Evolutionary conservation across 345 rosid species (phyloP).

Genomic region (Rhodamnia rubescens): DNA sequence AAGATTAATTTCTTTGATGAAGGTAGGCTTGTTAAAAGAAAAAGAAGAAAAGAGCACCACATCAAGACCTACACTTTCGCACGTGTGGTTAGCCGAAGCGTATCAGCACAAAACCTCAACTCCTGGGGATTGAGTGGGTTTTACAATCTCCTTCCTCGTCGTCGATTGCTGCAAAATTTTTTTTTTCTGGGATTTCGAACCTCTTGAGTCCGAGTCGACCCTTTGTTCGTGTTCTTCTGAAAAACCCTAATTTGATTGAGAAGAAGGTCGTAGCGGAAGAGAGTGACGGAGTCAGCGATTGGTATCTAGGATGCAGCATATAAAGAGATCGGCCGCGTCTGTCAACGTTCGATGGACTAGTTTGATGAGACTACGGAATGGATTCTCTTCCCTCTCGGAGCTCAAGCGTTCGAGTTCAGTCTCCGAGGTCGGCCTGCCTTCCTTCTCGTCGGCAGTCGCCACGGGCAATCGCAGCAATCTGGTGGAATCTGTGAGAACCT

Average conservation of each 20-base stretch:
- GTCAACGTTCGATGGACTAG: background rate
- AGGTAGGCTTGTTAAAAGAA: too few species aligned
- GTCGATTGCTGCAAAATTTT: background rate
- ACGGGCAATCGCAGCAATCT: background rate
- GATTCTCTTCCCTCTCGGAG: background rate
- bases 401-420: background rate
- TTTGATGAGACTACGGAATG: background rate
- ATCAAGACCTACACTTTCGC: background rate
- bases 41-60: background rate
- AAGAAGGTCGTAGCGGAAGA: background rate
- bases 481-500: background rate
- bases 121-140: background rate
- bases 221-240: background rate
- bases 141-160: background rate
- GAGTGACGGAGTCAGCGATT: background rate
- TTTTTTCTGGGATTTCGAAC: background rate
- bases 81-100: background rate
- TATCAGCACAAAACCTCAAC: background rate
- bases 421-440: background rate
- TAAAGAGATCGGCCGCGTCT: slow-evolving; percentile 1
- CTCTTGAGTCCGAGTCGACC: background rate
- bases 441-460: background rate
- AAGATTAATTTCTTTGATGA: too few species aligned
- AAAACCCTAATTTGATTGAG: background rate
- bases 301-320: background rate